phyloP scores from a whole-genome alignment of 1,139 yeast genomes.

The Hemisphaericaspora xylofermentans region DNA sequence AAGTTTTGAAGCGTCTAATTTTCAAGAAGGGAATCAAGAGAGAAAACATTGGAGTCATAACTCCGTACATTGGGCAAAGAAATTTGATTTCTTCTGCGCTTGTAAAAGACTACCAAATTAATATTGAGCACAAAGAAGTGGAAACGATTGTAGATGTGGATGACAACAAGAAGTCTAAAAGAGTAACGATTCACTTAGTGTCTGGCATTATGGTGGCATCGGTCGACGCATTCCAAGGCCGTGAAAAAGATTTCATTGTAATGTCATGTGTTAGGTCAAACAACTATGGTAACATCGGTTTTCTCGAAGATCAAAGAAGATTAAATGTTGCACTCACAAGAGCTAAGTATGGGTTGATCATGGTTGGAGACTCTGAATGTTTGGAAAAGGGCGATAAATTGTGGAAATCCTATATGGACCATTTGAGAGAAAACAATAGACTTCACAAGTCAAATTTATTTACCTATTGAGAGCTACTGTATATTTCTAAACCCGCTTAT shows the following conservation, averaged over 20 bases:
- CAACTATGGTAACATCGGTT: constrained; percentile 50
- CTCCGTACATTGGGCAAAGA: constrained; percentile 74
- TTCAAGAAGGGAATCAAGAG: constrained; percentile 52
- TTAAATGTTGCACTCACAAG: constrained; percentile 64
- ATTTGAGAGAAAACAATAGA: constrained; percentile 23
- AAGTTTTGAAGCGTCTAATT: constrained; percentile 48
- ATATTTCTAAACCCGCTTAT: no score
- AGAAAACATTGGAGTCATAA: constrained; percentile 60
- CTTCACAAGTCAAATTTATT: constrained; percentile 13
- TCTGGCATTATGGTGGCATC: constrained; percentile 70
- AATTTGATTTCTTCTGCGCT: constrained; percentile 56
- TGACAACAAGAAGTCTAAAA: constrained; percentile 49
- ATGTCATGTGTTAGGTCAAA: constrained; percentile 65
- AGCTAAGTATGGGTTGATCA: constrained; percentile 55
- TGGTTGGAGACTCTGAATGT: constrained; percentile 56
- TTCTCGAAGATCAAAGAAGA: constrained; percentile 56
- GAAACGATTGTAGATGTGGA: constrained; percentile 56
- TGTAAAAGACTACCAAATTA: constrained; percentile 51
- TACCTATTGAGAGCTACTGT: constrained; percentile 9
- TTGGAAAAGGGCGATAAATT: constrained; percentile 46
- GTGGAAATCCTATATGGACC: constrained; percentile 55
- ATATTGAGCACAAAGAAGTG: constrained; percentile 52
- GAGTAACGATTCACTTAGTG: constrained; percentile 58
- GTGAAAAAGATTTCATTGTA: constrained; percentile 58
- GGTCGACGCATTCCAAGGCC: constrained; percentile 67